Base-by-base conservation (phyloP, 768 basidiomycete genomes). In the Wakefieldia striispora region DNA sequence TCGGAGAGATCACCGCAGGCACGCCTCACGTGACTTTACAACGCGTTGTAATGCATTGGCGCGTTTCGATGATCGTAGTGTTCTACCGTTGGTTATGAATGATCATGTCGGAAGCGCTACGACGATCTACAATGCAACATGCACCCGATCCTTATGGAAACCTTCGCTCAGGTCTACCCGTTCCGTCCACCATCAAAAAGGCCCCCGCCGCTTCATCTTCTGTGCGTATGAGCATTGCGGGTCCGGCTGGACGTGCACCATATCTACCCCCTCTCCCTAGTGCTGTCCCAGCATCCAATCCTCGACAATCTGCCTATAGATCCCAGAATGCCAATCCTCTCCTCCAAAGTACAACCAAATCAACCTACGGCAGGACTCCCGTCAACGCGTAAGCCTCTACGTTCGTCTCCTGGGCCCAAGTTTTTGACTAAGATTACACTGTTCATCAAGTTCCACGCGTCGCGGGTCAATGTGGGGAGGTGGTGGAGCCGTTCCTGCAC, bases 141-240 rank as follows among this genome's bases (percentile, higher is more conserved):
- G 50, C 75, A 13, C 39, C 70, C 3, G 84, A 86, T 43, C 64
- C 75, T 1, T 69, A 80, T 56, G 73, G 73, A 12, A 78, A 70
- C 57, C 65, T 58, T 27, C 76, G 84, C 39, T 88, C 91, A 3
- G 77, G 81, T 23, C 77, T 93, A 13, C 90, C 91, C 1, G 65
- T 90, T 45, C 88, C 87, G 5, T 79, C 89, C 0, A 85, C 88
- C 0, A 67, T 79, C 51, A 91, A 91, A 75, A 91, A 88, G 64
- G 76, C 79, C 10, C 63, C 75, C 20, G 64, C 75, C 20, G 64
- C 65, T 5, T 55, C 74, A 43, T 69, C 70, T 19, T 70, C 70
- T n/a, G 78, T 76, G 51, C 72, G 81, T 26, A 79, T 86, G 78
- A 91, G 88, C 35, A 70, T 90, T 29, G 84, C 84, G n/a, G 86